A percentile compares a stretch with the other conserved stretches of the same genome.
Evolutionary conservation across 1,284 basidiomycete genomes (phyloP).

Genomic region (Thelephora terrestris): DNA sequence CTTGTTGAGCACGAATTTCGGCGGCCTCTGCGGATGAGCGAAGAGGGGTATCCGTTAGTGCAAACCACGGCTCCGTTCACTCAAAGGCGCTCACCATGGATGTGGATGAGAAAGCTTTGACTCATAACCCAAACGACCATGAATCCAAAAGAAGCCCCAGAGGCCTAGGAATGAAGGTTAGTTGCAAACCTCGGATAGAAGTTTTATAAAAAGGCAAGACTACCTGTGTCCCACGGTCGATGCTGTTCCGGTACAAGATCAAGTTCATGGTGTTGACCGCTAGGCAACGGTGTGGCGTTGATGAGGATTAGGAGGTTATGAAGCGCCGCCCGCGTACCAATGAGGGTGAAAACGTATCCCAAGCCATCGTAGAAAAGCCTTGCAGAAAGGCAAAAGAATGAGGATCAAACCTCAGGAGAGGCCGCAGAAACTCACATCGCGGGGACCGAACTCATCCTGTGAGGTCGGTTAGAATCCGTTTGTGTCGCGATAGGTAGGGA

Average conservation of each 20-base stretch:
- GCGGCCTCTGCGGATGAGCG: slow-evolving; percentile 13
- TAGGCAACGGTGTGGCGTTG: slow-evolving; percentile 6
- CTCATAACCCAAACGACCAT: slow-evolving; percentile 30
- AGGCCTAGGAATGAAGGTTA: not conserved
- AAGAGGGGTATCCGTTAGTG: not conserved
- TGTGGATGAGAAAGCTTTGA: slow-evolving; percentile 24
- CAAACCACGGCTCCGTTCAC: not conserved
- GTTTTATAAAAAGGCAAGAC: slow-evolving; percentile 7
- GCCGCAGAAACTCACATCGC: slow-evolving; percentile 23
- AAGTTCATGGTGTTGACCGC: slow-evolving; percentile 24
- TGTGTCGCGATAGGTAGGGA: not conserved
- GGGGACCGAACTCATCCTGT: slow-evolving; percentile 31
- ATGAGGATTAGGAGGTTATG: not conserved
- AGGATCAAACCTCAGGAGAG: not conserved
- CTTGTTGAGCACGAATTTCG: slow-evolving; percentile 10
- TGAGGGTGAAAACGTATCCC: slow-evolving; percentile 36
- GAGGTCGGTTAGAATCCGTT: not conserved
- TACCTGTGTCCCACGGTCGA: not conserved
- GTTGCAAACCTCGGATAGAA: slow-evolving; percentile 11
- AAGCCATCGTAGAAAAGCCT: slow-evolving; percentile 45
- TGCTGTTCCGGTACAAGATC: slow-evolving; percentile 19
- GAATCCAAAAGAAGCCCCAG: slow-evolving; percentile 26
- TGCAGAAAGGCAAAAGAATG: slow-evolving; percentile 6
- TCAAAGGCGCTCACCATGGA: slow-evolving; percentile 1
- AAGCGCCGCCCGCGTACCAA: slow-evolving; percentile 22